A percentile compares a stretch with the other conserved stretches of the same genome.
Evolutionary conservation across 768 basidiomycete species (phyloP).

Genomic region (Hericium erinaceus): DNA sequence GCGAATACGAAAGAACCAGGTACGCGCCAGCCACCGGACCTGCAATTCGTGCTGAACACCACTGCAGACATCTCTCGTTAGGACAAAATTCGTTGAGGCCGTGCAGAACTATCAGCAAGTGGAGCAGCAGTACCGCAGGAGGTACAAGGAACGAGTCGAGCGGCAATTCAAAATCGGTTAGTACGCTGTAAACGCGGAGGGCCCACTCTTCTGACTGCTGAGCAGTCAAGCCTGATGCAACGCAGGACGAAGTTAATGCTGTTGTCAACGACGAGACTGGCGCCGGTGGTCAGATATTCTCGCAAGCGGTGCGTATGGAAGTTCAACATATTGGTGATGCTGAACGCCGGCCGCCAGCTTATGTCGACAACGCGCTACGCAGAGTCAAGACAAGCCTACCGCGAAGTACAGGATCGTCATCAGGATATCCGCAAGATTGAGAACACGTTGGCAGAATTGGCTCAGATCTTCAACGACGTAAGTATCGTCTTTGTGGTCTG

Average conservation of each 20-base stretch:
- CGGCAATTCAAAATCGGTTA: conserved; percentile 81
- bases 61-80: conserved; percentile 15
- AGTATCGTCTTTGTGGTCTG: conserved; percentile 12
- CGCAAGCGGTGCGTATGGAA: conserved; percentile 57
- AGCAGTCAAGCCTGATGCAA: conserved; percentile 85
- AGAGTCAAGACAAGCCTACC: conserved; percentile 71
- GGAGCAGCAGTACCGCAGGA: conserved; percentile 69
- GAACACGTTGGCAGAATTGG: conserved; percentile 79
- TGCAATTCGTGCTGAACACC: neutral
- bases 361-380: conserved; percentile 74
- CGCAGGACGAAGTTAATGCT: conserved; percentile 77
- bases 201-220: neutral
- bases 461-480: conserved; percentile 81
- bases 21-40: conserved; percentile 17
- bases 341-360: conserved; percentile 34
- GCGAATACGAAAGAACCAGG: conserved; percentile 74
- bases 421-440: conserved; percentile 81
- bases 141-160: conserved; percentile 75
- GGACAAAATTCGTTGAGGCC: conserved; percentile 65
- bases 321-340: neutral
- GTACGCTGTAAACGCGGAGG: conserved; percentile 11
- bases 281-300: conserved; percentile 69
- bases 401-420: conserved; percentile 85
- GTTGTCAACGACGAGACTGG: conserved; percentile 81
- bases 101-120: conserved; percentile 80